These are phyloP conservation scores for Populus hybrid DNA, from an alignment of 441 rosid genomes.

Conservation along the genomic window DNA sequence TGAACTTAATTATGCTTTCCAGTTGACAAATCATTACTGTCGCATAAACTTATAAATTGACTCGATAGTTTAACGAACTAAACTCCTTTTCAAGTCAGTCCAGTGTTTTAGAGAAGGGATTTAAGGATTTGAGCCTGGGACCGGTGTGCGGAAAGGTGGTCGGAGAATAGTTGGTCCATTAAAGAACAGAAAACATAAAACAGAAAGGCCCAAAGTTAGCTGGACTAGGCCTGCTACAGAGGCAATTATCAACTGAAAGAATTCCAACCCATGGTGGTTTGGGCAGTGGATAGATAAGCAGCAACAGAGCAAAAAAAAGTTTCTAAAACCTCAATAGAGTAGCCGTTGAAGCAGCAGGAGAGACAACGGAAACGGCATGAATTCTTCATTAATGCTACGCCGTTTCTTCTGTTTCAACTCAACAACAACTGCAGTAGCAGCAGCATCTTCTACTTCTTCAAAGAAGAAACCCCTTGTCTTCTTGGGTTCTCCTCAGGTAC, in stretches of 20 bases:
- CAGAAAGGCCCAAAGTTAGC: neutral
- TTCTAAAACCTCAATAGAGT: neutral
- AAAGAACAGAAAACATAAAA: neutral
- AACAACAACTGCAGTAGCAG: constrained; percentile 19
- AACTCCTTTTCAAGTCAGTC: neutral
- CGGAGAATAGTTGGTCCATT: neutral
- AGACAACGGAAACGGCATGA: constrained; percentile 29
- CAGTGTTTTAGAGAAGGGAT: neutral
- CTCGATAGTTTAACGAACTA: neutral
- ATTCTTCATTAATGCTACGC: constrained; percentile 51
- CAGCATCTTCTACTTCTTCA: constrained; percentile 37
- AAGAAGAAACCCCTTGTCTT: constrained; percentile 78
- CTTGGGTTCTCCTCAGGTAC: constrained; percentile 90
- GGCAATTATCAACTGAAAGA: neutral
- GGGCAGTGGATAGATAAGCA: neutral
- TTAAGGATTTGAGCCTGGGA: neutral
- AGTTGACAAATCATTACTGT: no score
- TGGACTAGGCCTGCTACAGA: neutral
- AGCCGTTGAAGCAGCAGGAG: constrained; percentile 12
- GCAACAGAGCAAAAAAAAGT: neutral
- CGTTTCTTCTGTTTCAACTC: constrained; percentile 58
- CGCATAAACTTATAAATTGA: neutral
- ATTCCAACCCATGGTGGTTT: neutral
- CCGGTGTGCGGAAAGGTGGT: neutral
- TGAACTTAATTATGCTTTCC: neutral